Base-by-base conservation (phyloP, 805 yeast genomes). In the Danielozyma ontarioensis region DNA sequence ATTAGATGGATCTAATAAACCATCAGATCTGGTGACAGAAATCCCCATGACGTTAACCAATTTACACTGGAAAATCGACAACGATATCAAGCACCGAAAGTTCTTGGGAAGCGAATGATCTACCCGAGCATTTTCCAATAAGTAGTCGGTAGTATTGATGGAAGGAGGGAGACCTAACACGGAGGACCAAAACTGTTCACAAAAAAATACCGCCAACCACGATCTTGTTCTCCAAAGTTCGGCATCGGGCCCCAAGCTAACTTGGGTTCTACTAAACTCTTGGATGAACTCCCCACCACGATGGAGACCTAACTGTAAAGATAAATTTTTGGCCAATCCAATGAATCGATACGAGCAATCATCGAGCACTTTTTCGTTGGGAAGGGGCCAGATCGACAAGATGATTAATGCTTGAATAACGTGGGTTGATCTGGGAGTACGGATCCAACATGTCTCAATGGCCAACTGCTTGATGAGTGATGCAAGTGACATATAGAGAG, bases 201-300 rank as follows among this genome's bases (percentile, higher is more conserved):
- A 72, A 50, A 88, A 83, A 55, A 83, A 89, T 3, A 85, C 82
- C 2, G 90, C 88, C 18, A 87, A 62, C 97, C 97, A 89, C 1
- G 95, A 77, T 45, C 96, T 68, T 1, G 96, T 87, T 55, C 97
- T 72, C 97, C 96, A 89, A 50, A 79, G 80, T 46, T 86, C 96
- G 4, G 96, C 90, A 57, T 89, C 87, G 0, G 90, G 90, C 4
- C 70, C 72, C 57, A 88, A 68, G 16, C 85, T 75, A 4, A 83
- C 93, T 53, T 89, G 97, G 19, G 90, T 84, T 50, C 97, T 70
- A 5, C 94, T 81, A 46, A 89, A 89, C 50, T 89, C 97, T 41
- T 83, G 78, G 44, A 89, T 86, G 54, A 89, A 89, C 53, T 83
- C 84, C 17, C 96, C 97, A 3, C 72, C 70, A 43, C 96, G 67